Evolutionary conservation across 2,329 filamentous ascomycete genomes (phyloP), one percentile per base, ranked within the genome.

Genomic region (Beauveria medogensis): DNA sequence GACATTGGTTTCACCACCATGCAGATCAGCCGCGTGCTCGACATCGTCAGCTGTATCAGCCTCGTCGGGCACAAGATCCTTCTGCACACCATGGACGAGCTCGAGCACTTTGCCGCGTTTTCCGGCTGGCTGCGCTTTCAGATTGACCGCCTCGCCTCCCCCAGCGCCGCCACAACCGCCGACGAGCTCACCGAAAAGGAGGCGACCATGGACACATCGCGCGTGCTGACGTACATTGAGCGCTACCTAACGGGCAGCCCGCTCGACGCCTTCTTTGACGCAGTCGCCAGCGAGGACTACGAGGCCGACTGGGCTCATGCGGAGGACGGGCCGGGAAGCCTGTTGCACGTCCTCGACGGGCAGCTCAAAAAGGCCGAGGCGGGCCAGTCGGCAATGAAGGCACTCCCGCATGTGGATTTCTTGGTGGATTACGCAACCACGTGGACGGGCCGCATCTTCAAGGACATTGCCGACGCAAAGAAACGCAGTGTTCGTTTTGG

Each of bases 51-150:
- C 61, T 90, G 87, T 64, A 78, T 97, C n/a, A 86, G 84, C 51
- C 77, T 96, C 4, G 79, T 92, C 0, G 85, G 85, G 0, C 86
- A 96, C 69, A 89, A 86, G 59, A 81, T 93, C 2, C 77, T 96
- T 16, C 78, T 86, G 5, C 80, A 86, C 59, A 82, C 88, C 30
- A 87, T 89, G 69, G 85, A 89, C 60, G 93, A 97, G 72, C 82
- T 93, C 18, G 82, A 86, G 28, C 82, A 92, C 55, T 97, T 96
- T 68, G 72, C 77, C 2, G 81, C 84, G 5, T 97, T 97, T 70
- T 92, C 90, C 0, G 80, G 81, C 58, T 97, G 93, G 93, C 77
- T 97, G 55, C 85, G 87, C 40, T 83, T 91, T 67, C 87, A 92
- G 68, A 93, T 96, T 62, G 90, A 95, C 65, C 83, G 88, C 16